A percentile compares a stretch with the other conserved stretches of the same genome.
Conservation (phyloP, 768 basidiomycete genomes). For the Lanmaoa pseudosensibilis region DNA sequence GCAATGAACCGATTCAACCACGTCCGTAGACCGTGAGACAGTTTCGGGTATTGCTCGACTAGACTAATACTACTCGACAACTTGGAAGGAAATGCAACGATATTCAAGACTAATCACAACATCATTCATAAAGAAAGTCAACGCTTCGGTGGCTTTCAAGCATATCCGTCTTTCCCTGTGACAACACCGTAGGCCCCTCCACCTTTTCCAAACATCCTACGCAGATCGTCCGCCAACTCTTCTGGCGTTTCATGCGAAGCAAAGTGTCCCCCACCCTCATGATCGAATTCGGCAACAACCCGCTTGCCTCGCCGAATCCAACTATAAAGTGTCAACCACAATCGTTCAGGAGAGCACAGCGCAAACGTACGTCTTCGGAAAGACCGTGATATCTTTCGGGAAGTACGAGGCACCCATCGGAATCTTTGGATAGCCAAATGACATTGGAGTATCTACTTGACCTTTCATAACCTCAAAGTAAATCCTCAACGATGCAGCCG, state of each 20-base stretch:
- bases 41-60: not conserved
- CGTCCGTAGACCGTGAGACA: slow-evolving; percentile 1
- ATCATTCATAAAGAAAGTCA: too few relatives aligned
- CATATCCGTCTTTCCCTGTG: slow-evolving; percentile 44
- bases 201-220: slow-evolving; percentile 51
- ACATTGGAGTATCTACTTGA: not conserved
- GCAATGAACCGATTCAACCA: not conserved
- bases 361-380: slow-evolving; percentile 39
- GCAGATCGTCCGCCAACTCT: slow-evolving; percentile 30
- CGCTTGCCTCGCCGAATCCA: too few relatives aligned
- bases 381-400: slow-evolving; percentile 43
- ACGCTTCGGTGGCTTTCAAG: slow-evolving; percentile 2
- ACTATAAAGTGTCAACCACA: too few relatives aligned
- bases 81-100: too few relatives aligned
- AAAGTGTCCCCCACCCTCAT: not conserved
- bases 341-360: not conserved
- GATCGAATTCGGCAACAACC: too few relatives aligned
- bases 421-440: slow-evolving; percentile 20
- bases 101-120: too few relatives aligned
- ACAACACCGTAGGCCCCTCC: slow-evolving; percentile 52
- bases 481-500: slow-evolving; percentile 54
- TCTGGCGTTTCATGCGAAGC: slow-evolving; percentile 52
- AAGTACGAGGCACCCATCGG: slow-evolving; percentile 52
- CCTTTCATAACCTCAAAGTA: slow-evolving; percentile 49
- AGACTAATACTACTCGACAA: too few relatives aligned